Conservation (phyloP, 2,329 filamentous ascomycete species). For the Zelopaecilomyces penicillatus region DNA sequence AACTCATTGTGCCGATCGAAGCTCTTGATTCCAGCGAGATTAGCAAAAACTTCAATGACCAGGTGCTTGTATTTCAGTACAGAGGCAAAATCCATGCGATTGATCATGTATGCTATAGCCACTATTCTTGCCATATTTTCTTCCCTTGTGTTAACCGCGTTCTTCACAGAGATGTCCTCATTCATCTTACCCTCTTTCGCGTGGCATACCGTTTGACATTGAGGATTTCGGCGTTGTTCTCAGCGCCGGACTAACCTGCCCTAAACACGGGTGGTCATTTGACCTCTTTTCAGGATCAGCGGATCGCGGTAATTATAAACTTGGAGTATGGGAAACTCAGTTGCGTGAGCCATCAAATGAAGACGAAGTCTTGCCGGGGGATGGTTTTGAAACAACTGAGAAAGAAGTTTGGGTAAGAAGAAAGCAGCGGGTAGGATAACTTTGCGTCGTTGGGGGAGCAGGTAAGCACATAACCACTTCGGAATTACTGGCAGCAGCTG, state of each 20-base stretch:
- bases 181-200: constrained; percentile 56
- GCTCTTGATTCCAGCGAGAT: constrained; percentile 18
- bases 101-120: constrained; percentile 52
- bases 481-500: no score
- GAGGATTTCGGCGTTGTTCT: constrained; percentile 61
- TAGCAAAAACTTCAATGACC: constrained; percentile 39
- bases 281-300: constrained; percentile 55
- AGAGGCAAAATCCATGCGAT: constrained; percentile 57
- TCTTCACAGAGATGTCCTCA: constrained; percentile 54
- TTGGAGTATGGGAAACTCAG: constrained; percentile 58
- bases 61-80: constrained; percentile 59
- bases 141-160: not conserved
- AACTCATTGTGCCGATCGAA: constrained; percentile 28
- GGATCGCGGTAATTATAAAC: constrained; percentile 53
- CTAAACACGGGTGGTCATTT: constrained; percentile 65
- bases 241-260: constrained; percentile 56
- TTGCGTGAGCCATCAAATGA: constrained; percentile 25
- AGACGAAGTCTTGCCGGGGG: not conserved
- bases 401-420: constrained; percentile 37
- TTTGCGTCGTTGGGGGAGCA: no score
- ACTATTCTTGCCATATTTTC: not conserved
- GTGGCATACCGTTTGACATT: constrained; percentile 58
- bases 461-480: no score
- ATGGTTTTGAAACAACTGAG: constrained; percentile 4
- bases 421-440: constrained; percentile 20